phyloP scores from a whole-genome alignment of 2,329 filamentous ascomycete genomes.

The Cercospora sesami region DNA sequence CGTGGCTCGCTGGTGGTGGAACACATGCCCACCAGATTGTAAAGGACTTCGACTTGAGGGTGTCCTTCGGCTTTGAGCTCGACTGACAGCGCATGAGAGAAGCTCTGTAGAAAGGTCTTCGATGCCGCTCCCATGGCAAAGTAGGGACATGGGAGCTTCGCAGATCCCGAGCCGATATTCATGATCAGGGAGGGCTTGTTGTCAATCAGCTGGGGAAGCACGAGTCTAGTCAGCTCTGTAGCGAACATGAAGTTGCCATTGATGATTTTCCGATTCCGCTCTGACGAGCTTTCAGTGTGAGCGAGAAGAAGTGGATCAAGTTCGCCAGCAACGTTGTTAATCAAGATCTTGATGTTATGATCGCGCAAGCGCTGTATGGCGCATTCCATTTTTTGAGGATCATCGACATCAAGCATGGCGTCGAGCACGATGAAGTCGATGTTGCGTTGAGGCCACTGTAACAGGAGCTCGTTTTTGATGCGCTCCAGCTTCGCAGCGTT shows the following conservation, averaged over 20 bases:
- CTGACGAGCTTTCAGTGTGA: constrained; percentile 2
- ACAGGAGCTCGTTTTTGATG: constrained; percentile 43
- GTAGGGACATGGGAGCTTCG: constrained; percentile 52
- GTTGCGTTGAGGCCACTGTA: constrained; percentile 41
- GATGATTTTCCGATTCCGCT: constrained; percentile 33
- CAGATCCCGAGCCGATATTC: constrained; percentile 40
- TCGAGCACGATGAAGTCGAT: constrained; percentile 50
- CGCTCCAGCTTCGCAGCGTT: constrained; percentile 49
- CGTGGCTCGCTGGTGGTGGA: constrained; percentile 23
- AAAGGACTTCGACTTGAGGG: constrained; percentile 41
- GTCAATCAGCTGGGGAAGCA: constrained; percentile 47
- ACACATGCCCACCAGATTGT: constrained; percentile 19
- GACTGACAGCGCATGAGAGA: constrained; percentile 40
- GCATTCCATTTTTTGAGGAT: constrained; percentile 29
- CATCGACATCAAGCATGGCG: constrained; percentile 29
- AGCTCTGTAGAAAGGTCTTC: constrained; percentile 49
- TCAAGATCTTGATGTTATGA: constrained; percentile 50
- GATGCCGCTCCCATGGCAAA: constrained; percentile 46
- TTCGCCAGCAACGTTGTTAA: constrained; percentile 57
- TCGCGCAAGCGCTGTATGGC: neutral
- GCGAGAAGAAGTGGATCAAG: constrained; percentile 11
- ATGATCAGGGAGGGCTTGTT: constrained; percentile 47
- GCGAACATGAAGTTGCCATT: constrained; percentile 53
- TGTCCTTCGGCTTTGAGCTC: constrained; percentile 39
- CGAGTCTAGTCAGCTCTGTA: constrained; percentile 47